phyloP scores from a whole-genome alignment of 495 filamentous ascomycete genomes.

The Delitschia confertaspora region DNA sequence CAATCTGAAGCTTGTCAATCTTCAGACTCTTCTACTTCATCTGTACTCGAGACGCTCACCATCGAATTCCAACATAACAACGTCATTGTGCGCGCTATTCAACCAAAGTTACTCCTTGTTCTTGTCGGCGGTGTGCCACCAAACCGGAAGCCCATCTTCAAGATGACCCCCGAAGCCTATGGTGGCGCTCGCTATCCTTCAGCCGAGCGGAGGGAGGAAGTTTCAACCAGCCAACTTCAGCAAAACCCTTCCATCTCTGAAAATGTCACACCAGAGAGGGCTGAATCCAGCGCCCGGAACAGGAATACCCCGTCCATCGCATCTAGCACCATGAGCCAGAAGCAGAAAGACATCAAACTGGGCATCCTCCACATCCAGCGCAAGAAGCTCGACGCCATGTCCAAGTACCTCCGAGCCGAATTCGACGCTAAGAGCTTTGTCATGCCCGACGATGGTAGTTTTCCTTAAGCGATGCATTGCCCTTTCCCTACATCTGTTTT shows the following conservation, averaged over 20 bases:
- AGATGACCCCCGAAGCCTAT: slow-evolving; percentile 28
- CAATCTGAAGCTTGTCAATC: slow-evolving; percentile 5
- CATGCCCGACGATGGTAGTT: slow-evolving; percentile 33
- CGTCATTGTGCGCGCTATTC: slow-evolving; percentile 34
- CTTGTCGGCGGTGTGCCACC: slow-evolving; percentile 36
- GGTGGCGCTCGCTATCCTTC: slow-evolving; percentile 32
- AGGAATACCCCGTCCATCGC: slow-evolving; percentile 12
- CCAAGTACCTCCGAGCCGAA: slow-evolving; percentile 27
- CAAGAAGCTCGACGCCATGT: slow-evolving; percentile 36
- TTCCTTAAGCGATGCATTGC: slow-evolving; percentile 16
- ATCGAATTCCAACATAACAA: slow-evolving; percentile 34
- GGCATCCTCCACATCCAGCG: slow-evolving; percentile 34
- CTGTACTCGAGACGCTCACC: slow-evolving; percentile 32
- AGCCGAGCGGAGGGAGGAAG: slow-evolving; percentile 2
- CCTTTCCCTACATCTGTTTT: too few relatives aligned
- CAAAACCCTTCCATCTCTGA: slow-evolving; percentile 1
- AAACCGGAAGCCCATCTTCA: slow-evolving; percentile 25
- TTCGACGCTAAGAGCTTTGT: slow-evolving; percentile 33
- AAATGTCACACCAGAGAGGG: not conserved
- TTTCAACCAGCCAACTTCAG: not conserved
- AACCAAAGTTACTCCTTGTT: slow-evolving; percentile 34
- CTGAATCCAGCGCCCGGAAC: slow-evolving; percentile 1
- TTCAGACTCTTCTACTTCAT: not conserved
- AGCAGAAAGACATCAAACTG: slow-evolving; percentile 28
- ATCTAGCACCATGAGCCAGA: slow-evolving; percentile 24